A percentile compares a stretch with the other conserved stretches of the same genome.
phyloP scores from a whole-genome alignment of 2,329 filamentous ascomycete genomes.

The Chaetomium olivaceum region DNA sequence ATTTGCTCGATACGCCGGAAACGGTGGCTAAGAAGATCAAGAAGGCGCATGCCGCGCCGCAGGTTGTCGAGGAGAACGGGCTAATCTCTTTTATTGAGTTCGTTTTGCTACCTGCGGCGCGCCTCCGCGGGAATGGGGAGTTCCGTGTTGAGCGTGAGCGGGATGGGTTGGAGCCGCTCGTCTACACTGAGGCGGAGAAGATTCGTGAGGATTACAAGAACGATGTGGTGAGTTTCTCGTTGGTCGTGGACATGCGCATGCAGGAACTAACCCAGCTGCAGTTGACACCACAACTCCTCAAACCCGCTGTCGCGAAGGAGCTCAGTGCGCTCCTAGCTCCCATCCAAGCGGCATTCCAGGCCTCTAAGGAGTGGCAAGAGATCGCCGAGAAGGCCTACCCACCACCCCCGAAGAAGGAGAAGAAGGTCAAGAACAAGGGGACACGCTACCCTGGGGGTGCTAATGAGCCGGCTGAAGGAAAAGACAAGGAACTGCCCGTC shows the following conservation, averaged over 20 bases:
- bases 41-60: constrained; percentile 79
- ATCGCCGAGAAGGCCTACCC: constrained; percentile 81
- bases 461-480: constrained; percentile 18
- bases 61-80: constrained; percentile 80
- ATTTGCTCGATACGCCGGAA: constrained; percentile 80
- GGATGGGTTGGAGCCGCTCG: constrained; percentile 68
- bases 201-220: constrained; percentile 78
- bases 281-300: constrained; percentile 84
- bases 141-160: constrained; percentile 69
- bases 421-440: constrained; percentile 77
- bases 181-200: constrained; percentile 74
- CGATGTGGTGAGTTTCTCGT: constrained; percentile 65
- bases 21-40: constrained; percentile 77
- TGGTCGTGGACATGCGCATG: background rate
- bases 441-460: constrained; percentile 57
- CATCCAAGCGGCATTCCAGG: constrained; percentile 72
- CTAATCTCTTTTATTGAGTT: constrained; percentile 83
- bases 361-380: constrained; percentile 76
- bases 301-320: constrained; percentile 75
- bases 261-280: constrained; percentile 36
- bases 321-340: constrained; percentile 74
- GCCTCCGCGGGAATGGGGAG: constrained; percentile 59
- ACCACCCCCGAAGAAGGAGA: constrained; percentile 67
- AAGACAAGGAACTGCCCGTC: constrained; percentile 26
- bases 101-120: constrained; percentile 76